Base-by-base conservation (phyloP, 2,329 filamentous ascomycete species). In the Pseudohalonectria lignicola region DNA sequence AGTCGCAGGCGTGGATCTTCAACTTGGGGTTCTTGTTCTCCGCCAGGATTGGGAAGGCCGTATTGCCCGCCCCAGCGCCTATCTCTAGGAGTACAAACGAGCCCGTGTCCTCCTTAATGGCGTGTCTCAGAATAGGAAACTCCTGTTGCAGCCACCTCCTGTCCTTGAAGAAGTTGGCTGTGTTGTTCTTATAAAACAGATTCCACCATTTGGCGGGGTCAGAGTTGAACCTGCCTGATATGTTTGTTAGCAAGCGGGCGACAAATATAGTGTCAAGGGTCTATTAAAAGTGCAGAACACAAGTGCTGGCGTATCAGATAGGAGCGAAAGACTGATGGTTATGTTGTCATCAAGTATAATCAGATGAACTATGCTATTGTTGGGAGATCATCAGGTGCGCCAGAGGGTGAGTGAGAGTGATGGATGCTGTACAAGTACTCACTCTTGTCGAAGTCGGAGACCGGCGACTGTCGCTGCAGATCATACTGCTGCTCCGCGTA, bases 171-270 rank as follows among this genome's bases (percentile, higher is more conserved):
- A 98, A 98, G 55, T 96, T 96, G 51, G 81, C 76, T 16, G 84
- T 85, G 62, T 98, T 96, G 64, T 96, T 94, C 63, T 92, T 88
- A 69, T 98, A 98, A 63, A 98, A 98, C 39, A 83, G 66, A 53
- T 98, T 92, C 92, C 92, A 98, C 86, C 87, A 96, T 60, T 87
- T 94, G 44, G 86, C 88, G 1, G 92, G 92, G 47, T 93, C 76
- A 33, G 71, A 67, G 57, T 95, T 96, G 68, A 95, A 95, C 48
- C 86, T 83, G 50, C 66, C 78, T 83, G 52, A 50, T 19, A 42
- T 46, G 31, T 39, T 42, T 38, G 61, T 74, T 59, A 72, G 67
- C 55, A 44, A 42, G 37, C 34, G 45, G 29, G 36, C 31, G 32
- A 19, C 25, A 23, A 18, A 18, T n/a, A 20, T 13, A 19, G 23